Evolutionary conservation across 2,329 filamentous ascomycete genomes (phyloP).

Genomic region (Gnomoniopsis smithogilvyi): DNA sequence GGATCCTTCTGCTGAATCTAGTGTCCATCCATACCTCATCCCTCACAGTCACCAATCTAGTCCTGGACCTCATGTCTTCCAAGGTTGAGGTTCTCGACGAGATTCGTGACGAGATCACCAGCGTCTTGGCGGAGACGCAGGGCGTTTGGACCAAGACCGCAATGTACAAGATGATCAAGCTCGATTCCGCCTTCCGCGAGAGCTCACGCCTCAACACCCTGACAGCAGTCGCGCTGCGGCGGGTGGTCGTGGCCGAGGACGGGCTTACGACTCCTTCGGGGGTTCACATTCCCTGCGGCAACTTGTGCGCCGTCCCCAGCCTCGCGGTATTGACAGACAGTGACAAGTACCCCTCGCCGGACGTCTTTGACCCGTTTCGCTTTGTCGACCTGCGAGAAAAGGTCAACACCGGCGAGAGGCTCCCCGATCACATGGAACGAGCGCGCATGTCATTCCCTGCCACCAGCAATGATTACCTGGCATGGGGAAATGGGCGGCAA

Average conservation of each 20-base stretch:
- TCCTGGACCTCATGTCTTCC: slow-evolving; percentile 48
- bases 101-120: slow-evolving; percentile 47
- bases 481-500: slow-evolving; percentile 37
- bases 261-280: not conserved
- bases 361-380: not conserved
- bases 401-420: not conserved
- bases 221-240: not conserved
- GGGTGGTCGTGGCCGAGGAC: not conserved
- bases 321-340: not conserved
- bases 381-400: not conserved
- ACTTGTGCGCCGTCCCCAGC: not conserved
- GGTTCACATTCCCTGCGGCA: not conserved
- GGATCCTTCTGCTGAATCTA: slow-evolving; percentile 41
- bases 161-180: slow-evolving; percentile 28
- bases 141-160: slow-evolving; percentile 22
- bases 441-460: not conserved
- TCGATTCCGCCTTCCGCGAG: slow-evolving; percentile 31
- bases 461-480: slow-evolving; percentile 15
- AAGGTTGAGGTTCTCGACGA: slow-evolving; percentile 46
- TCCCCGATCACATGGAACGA: no score
- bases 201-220: slow-evolving; percentile 22
- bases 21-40: slow-evolving; percentile 51
- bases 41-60: slow-evolving; percentile 39
- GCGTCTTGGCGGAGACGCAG: slow-evolving; percentile 32
- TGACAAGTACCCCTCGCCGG: not conserved